Conservation (phyloP, 345 rosid species). For the Hibiscus trionum region DNA sequence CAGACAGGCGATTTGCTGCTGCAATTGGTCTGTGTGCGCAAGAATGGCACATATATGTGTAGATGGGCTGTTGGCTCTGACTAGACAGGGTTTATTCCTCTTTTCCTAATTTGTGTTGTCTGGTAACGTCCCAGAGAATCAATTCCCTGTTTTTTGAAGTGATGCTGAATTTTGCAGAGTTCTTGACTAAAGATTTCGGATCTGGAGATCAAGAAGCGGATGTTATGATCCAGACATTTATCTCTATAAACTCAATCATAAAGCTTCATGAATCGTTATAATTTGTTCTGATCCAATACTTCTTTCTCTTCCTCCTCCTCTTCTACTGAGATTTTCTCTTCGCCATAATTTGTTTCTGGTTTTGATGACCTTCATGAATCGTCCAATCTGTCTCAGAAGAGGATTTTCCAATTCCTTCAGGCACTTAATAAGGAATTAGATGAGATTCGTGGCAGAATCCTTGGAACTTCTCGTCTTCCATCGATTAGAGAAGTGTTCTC, state of each 20-base stretch:
- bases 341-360: no score
- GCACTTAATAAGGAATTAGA: no score
- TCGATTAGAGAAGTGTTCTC: no score
- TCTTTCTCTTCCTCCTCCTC: no score
- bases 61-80: conserved; percentile 61
- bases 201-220: conserved; percentile 49
- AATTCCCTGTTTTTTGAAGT: conserved; percentile 12
- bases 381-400: no score
- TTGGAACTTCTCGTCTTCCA: no score
- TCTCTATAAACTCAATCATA: conserved; percentile 76
- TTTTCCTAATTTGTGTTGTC: neutral
- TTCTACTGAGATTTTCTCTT: no score
- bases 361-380: no score
- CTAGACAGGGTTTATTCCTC: conserved; percentile 49
- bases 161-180: conserved; percentile 42
- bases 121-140: neutral
- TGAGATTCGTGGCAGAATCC: no score
- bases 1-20: conserved; percentile 86
- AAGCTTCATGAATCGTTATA: neutral
- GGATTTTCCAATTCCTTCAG: no score
- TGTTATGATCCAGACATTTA: conserved; percentile 65
- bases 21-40: conserved; percentile 82
- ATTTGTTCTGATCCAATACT: no score
- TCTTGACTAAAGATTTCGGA: conserved; percentile 35
- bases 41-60: conserved; percentile 58